These are phyloP conservation scores for Antitrichia curtipendula DNA, from an alignment of 225 moss, liverwort and hornwort species.

Conservation along the genomic window DNA sequence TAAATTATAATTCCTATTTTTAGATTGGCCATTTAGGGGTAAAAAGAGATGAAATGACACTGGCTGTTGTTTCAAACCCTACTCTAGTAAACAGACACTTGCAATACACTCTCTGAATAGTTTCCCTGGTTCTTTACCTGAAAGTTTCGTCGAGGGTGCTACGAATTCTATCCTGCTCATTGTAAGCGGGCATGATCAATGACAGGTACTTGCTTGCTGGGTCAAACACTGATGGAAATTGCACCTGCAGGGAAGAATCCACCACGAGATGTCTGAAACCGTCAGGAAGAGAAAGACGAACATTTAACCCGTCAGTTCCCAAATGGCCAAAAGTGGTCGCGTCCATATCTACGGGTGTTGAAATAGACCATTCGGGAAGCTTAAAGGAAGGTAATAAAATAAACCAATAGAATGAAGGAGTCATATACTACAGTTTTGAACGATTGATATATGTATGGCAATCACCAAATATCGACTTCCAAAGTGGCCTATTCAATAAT, in stretches of 20 bases:
- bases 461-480: background rate
- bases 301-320: background rate
- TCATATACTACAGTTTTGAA: background rate
- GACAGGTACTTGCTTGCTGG: conserved; percentile 82
- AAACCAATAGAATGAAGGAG: background rate
- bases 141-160: conserved; percentile 87
- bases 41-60: background rate
- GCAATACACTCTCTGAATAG: background rate
- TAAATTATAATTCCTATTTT: background rate
- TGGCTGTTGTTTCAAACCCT: background rate
- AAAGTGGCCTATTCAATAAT: background rate
- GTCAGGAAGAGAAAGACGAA: background rate
- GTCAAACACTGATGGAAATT: conserved; percentile 72
- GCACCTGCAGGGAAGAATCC: conserved; percentile 28
- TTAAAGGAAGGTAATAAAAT: background rate
- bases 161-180: conserved; percentile 76
- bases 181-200: conserved; percentile 83
- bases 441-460: background rate
- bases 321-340: too few relatives aligned
- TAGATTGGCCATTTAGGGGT: background rate
- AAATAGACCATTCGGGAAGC: background rate
- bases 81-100: background rate
- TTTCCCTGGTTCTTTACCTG: conserved; percentile 8
- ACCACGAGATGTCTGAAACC: background rate
- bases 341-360: too few relatives aligned